A percentile compares a stretch with the other conserved stretches of the same genome.
Conservation (phyloP, 78 protist species). For the Guillardia theta region DNA sequence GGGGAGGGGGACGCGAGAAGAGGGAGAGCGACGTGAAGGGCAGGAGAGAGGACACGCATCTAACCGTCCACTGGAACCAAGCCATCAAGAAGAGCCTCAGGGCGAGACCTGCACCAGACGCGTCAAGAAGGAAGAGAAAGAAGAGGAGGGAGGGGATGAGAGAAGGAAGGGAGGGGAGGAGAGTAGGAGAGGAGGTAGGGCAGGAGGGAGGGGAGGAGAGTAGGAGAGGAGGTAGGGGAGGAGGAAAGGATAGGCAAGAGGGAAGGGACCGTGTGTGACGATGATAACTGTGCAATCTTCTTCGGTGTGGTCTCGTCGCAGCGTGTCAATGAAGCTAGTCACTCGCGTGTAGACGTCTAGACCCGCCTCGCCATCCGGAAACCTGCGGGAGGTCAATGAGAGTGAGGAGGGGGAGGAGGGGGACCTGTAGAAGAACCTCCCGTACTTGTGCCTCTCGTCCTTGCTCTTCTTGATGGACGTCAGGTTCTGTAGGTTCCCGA, state of each 20-base stretch:
- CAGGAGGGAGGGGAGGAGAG: neutral
- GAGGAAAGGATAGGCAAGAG: too few species aligned
- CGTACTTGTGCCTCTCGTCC: neutral
- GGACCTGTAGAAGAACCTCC: slow-evolving; percentile 33
- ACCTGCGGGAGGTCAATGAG: neutral
- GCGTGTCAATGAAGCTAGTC: neutral
- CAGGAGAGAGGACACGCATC: neutral
- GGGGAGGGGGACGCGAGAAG: neutral
- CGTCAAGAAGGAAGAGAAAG: neutral
- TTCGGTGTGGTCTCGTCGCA: slow-evolving; percentile 3
- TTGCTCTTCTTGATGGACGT: neutral
- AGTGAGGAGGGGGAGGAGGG: neutral
- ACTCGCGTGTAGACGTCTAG: slow-evolving; percentile 43
- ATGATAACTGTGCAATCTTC: neutral
- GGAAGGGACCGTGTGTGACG: slow-evolving; percentile 29
- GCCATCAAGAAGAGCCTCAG: neutral
- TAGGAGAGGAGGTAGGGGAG: neutral
- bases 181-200: neutral
- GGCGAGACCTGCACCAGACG: neutral
- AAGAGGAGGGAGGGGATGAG: neutral
- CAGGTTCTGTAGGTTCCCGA: slow-evolving; percentile 35
- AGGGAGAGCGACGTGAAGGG: neutral
- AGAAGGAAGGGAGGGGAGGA: neutral
- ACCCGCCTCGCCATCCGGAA: slow-evolving; percentile 30
- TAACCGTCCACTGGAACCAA: neutral